Evolutionary conservation across 2,329 filamentous ascomycete genomes (phyloP).

Genomic region (Diplodia intermedia): DNA sequence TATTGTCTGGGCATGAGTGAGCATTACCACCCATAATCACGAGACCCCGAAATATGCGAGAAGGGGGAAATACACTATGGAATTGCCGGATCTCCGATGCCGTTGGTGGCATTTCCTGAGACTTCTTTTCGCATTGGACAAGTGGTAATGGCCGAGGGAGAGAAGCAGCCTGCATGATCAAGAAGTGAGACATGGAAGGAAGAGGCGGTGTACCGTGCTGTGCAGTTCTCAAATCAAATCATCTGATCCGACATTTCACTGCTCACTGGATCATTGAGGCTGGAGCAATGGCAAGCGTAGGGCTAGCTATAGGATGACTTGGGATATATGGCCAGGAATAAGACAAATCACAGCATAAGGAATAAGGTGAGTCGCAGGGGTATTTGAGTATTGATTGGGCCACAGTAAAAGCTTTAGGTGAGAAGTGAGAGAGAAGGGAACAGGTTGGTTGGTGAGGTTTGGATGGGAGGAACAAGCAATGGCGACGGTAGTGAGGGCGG

Average conservation of each 20-base stretch:
- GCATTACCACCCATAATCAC: background rate
- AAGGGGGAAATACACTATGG: background rate
- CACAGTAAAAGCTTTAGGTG: background rate
- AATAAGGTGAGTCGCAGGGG: background rate
- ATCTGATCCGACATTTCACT: background rate
- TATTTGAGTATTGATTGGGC: background rate
- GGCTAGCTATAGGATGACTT: background rate
- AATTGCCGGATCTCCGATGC: background rate
- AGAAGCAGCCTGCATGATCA: background rate
- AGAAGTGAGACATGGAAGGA: background rate
- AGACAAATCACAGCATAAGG: background rate
- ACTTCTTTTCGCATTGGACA: background rate
- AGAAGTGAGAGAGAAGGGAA: background rate
- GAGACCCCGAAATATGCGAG: background rate
- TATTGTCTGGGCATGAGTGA: background rate
- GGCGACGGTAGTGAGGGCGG: no score
- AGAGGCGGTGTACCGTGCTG: background rate
- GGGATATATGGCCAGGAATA: background rate
- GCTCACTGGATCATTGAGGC: background rate
- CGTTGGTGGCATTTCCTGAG: no score
- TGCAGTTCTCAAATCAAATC: background rate
- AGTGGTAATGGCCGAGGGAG: background rate
- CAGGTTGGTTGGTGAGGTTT: background rate
- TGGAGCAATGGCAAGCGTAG: background rate
- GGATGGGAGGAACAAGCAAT: background rate